Conservation (phyloP, 495 filamentous ascomycete species). For the Podospora australis region DNA sequence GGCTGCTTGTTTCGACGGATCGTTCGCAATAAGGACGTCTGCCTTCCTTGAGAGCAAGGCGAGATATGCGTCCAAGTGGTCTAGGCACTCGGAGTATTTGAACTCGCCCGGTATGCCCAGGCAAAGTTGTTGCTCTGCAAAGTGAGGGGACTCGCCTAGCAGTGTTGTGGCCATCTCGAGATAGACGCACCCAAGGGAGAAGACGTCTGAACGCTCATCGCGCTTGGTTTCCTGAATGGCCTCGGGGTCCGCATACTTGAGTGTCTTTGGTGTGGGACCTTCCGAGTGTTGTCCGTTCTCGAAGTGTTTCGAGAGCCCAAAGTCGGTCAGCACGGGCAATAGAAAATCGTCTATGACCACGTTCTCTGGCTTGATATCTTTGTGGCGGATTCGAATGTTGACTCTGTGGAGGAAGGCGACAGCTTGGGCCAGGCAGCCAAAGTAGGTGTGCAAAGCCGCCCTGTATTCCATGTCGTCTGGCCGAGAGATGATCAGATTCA, state of each 20-base stretch:
- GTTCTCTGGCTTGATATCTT: constrained; percentile 44
- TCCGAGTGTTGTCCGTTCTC: constrained; percentile 28
- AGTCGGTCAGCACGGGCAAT: constrained; percentile 35
- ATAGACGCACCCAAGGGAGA: constrained; percentile 44
- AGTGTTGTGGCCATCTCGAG: constrained; percentile 39
- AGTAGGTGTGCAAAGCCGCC: constrained; percentile 24
- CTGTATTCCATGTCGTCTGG: constrained; percentile 12
- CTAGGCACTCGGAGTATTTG: constrained; percentile 22
- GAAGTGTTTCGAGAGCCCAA: constrained; percentile 38
- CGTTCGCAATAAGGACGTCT: not conserved
- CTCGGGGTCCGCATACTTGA: constrained; percentile 43
- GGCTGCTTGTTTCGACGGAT: not conserved
- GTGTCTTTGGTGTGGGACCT: constrained; percentile 28
- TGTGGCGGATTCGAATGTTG: constrained; percentile 32
- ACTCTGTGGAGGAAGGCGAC: constrained; percentile 34
- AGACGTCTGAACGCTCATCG: constrained; percentile 41
- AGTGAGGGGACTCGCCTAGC: constrained; percentile 24
- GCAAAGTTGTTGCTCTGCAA: constrained; percentile 23
- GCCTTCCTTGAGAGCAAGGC: constrained; percentile 9
- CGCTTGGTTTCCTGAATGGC: constrained; percentile 28
- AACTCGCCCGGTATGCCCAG: constrained; percentile 8
- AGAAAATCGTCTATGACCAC: constrained; percentile 35
- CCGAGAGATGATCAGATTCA: constrained; percentile 18
- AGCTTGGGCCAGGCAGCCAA: constrained; percentile 32
- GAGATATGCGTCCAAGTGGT: constrained; percentile 19